A percentile compares a stretch with the other conserved stretches of the same genome.
phyloP scores from a whole-genome alignment of 306 rosid species.

The Rubus parviflorus region DNA sequence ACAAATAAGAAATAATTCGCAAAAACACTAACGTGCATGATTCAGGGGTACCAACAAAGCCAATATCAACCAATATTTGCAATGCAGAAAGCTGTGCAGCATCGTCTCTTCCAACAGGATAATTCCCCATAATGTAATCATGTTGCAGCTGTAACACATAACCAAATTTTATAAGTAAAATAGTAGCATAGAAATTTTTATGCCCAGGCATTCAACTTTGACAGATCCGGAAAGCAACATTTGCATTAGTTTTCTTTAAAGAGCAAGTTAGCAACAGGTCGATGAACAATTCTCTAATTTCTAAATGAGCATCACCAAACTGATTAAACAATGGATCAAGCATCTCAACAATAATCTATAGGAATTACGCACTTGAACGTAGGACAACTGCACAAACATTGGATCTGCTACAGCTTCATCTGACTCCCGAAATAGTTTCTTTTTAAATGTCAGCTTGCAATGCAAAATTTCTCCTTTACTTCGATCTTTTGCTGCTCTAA shows the following conservation, averaged over 20 bases:
- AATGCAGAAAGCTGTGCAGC: slow-evolving; percentile 90
- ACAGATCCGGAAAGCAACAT: background rate
- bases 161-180: slow-evolving; percentile 15
- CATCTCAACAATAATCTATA: slow-evolving; percentile 4
- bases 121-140: slow-evolving; percentile 90
- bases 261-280: background rate
- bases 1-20: slow-evolving; percentile 16
- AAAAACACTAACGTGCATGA: slow-evolving; percentile 74
- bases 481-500: slow-evolving; percentile 85
- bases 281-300: background rate
- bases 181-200: background rate
- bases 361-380: slow-evolving; percentile 68
- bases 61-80: slow-evolving; percentile 90
- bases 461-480: slow-evolving; percentile 93
- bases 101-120: slow-evolving; percentile 94
- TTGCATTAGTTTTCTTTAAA: background rate
- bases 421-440: slow-evolving; percentile 87
- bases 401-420: slow-evolving; percentile 91
- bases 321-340: background rate
- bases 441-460: slow-evolving; percentile 78
- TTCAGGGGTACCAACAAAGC: slow-evolving; percentile 65
- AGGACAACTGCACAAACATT: slow-evolving; percentile 90
- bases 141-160: slow-evolving; percentile 76
- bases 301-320: background rate
- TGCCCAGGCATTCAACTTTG: background rate